phyloP scores from a whole-genome alignment of 306 rosid genomes.

The Luffa acutangula region DNA sequence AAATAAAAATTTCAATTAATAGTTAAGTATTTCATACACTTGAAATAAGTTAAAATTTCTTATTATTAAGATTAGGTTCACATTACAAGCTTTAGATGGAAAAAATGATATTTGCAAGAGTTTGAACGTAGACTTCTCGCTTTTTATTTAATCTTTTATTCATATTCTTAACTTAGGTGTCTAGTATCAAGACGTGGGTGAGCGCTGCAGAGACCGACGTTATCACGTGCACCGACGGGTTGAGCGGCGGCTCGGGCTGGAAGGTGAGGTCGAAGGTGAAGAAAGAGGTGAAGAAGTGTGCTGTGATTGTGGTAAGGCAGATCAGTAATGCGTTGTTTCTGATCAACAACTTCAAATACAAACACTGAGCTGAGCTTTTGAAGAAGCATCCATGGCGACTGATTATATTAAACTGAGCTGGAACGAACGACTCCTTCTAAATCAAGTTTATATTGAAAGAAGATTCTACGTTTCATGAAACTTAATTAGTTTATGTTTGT shows the following conservation, averaged over 20 bases:
- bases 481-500: not conserved
- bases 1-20: too few species aligned
- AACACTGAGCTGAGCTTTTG: not conserved
- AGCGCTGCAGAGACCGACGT: slow-evolving; percentile 30
- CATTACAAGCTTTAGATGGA: too few species aligned
- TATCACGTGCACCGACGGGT: slow-evolving; percentile 27
- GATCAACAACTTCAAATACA: not conserved
- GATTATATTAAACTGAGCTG: not conserved
- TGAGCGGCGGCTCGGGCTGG: not conserved
- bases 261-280: not conserved
- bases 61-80: not conserved
- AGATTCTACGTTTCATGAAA: too few species aligned
- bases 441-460: too few species aligned
- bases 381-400: not conserved
- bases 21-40: not conserved
- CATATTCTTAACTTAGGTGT: not conserved
- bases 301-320: not conserved
- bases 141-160: not conserved
- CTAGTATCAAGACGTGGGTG: slow-evolving; percentile 25
- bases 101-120: too few species aligned
- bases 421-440: not conserved
- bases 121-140: too few species aligned
- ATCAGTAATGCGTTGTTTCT: slow-evolving; percentile 1
- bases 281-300: not conserved
- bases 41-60: not conserved